These are phyloP conservation scores for Colletotrichum tropicicola DNA, from an alignment of 2,329 filamentous ascomycete genomes.

Conservation along the genomic window DNA sequence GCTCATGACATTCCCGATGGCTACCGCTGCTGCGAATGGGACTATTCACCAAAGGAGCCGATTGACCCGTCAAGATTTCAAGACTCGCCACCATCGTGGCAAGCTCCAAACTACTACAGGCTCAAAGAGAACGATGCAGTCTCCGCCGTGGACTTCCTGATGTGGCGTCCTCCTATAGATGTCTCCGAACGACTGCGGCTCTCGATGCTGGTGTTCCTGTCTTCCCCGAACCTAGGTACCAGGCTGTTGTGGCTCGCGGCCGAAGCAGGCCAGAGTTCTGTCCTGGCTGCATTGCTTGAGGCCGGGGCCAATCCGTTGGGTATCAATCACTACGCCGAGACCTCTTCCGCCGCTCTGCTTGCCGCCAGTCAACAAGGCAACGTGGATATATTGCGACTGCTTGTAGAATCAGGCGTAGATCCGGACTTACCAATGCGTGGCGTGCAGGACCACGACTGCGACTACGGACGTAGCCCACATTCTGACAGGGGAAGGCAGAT, in stretches of 20 bases:
- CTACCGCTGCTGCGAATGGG: not conserved
- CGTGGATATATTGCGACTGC: not conserved
- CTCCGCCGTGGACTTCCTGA: not conserved
- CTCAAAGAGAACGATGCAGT: not conserved
- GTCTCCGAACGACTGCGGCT: not conserved
- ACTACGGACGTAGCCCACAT: too few relatives aligned
- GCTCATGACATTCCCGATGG: not conserved
- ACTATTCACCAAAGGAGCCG: not conserved
- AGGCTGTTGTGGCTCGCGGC: not conserved
- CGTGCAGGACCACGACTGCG: not conserved
- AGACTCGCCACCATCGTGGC: not conserved
- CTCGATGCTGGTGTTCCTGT: not conserved
- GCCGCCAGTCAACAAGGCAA: not conserved
- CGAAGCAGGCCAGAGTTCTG: not conserved
- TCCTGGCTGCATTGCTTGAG: not conserved
- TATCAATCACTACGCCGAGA: not conserved
- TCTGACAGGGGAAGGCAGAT: not conserved
- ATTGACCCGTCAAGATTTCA: not conserved
- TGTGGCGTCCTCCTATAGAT: not conserved
- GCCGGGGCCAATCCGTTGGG: not conserved
- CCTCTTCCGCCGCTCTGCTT: not conserved
- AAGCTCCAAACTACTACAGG: not conserved
- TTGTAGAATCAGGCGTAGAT: not conserved
- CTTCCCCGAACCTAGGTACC: not conserved
- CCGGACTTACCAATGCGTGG: not conserved